phyloP scores from a whole-genome alignment of 176 grass and related monocot species.

The Miscanthus lutarioriparius region DNA sequence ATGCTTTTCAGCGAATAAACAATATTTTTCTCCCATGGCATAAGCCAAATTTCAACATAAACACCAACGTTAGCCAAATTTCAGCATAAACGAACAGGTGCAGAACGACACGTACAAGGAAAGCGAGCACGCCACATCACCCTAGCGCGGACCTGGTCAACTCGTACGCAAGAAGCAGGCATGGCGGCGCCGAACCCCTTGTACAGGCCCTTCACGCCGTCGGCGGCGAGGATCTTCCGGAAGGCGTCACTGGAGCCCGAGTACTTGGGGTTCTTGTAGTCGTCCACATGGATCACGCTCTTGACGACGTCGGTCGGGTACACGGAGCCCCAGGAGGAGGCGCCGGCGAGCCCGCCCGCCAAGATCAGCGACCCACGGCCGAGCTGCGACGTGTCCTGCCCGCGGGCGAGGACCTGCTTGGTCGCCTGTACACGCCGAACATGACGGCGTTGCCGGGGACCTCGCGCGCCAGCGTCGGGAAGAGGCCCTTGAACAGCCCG shows the following conservation, averaged over 20 bases:
- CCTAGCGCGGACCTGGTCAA: conserved; percentile 34
- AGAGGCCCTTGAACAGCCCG: conserved; percentile 69
- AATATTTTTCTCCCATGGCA: no score
- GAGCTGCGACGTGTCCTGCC: conserved; percentile 59
- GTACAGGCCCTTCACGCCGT: conserved; percentile 74
- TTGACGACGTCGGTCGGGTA: conserved; percentile 89
- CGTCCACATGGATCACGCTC: conserved; percentile 94
- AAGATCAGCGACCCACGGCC: conserved; percentile 61
- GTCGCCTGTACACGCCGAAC: conserved; percentile 74
- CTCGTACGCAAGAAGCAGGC: conserved; percentile 86
- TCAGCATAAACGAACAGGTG: no score
- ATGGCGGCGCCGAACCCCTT: conserved; percentile 86
- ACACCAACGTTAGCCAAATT: no score
- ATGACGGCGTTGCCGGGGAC: conserved; percentile 78
- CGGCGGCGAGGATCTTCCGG: conserved; percentile 67
- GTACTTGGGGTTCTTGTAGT: conserved; percentile 84
- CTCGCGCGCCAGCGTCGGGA: conserved; percentile 72
- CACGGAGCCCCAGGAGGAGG: conserved; percentile 66
- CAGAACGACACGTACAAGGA: no score
- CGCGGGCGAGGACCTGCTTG: conserved; percentile 62
- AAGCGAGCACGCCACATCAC: no score
- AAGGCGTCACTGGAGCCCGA: conserved; percentile 64
- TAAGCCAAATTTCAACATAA: no score
- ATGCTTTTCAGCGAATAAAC: no score
- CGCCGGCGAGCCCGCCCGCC: conserved; percentile 70